Evolutionary conservation across 2,329 filamentous ascomycete species (phyloP).

Genomic region (Fusarium sp.): DNA sequence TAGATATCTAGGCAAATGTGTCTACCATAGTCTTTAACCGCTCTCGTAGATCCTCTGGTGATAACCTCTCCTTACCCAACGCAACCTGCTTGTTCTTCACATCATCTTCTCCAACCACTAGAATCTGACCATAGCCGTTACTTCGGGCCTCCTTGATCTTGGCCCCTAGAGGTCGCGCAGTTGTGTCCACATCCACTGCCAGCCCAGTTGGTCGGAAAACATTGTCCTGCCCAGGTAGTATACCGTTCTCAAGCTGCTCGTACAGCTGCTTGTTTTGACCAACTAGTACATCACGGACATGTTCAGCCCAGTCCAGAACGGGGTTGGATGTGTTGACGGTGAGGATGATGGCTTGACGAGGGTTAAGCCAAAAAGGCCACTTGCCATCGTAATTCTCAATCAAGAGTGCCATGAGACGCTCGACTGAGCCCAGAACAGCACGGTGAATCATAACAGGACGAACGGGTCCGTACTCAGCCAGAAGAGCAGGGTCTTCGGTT

Average conservation of each 20-base stretch:
- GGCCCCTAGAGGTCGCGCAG: conserved; percentile 72
- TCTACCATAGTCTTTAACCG: conserved; percentile 63
- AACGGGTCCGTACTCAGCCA: conserved; percentile 71
- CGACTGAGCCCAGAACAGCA: conserved; percentile 86
- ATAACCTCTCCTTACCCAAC: conserved; percentile 59
- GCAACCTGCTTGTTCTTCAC: conserved; percentile 70
- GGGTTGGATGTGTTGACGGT: conserved; percentile 76
- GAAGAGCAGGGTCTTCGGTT: conserved; percentile 63
- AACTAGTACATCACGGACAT: conserved; percentile 65
- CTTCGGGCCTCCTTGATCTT: conserved; percentile 81
- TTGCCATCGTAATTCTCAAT: conserved; percentile 86
- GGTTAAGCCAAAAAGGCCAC: conserved; percentile 92
- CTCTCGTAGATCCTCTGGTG: conserved; percentile 60
- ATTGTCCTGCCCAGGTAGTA: conserved; percentile 55
- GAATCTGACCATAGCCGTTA: conserved; percentile 80
- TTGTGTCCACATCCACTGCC: conserved; percentile 79
- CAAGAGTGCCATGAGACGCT: conserved; percentile 86
- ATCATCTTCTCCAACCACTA: conserved; percentile 79
- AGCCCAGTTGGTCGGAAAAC: conserved; percentile 72
- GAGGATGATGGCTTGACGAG: conserved; percentile 81
- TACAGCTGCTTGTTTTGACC: conserved; percentile 58
- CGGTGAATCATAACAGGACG: conserved; percentile 86
- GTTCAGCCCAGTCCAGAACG: conserved; percentile 65
- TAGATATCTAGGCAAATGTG: conserved; percentile 60
- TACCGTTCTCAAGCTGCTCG: conserved; percentile 53